phyloP scores from a whole-genome alignment of 2,329 filamentous ascomycete species.

The Ilyonectria mors-panacis region DNA sequence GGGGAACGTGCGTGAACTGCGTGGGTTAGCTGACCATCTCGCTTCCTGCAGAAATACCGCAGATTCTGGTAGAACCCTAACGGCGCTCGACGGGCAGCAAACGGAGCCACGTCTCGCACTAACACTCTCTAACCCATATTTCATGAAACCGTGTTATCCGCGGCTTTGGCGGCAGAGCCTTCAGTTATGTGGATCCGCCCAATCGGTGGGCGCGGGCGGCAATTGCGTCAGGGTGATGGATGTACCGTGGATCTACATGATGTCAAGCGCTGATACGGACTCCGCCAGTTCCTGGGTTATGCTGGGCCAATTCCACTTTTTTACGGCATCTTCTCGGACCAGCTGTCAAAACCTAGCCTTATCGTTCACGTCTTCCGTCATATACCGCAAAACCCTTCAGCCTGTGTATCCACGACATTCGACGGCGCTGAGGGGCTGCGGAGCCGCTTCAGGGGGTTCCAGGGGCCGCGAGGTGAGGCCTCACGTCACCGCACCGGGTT shows the following conservation, averaged over 20 bases:
- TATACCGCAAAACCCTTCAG: not conserved
- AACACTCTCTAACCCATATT: not conserved
- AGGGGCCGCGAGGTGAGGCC: not conserved
- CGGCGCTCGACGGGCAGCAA: not conserved
- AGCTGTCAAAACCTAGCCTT: not conserved
- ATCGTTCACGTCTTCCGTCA: conserved; percentile 1
- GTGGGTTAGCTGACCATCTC: not conserved
- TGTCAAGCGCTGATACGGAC: not conserved
- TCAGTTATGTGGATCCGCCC: not conserved
- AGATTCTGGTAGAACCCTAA: not conserved
- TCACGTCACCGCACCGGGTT: conserved; percentile 5
- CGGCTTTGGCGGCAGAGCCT: not conserved
- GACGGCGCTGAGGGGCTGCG: not conserved
- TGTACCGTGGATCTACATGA: not conserved
- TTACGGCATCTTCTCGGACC: conserved; percentile 16
- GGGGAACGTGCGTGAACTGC: not conserved
- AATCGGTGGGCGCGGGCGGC: conserved; percentile 6
- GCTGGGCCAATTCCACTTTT: conserved; percentile 6
- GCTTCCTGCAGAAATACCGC: not conserved
- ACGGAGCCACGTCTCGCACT: not conserved
- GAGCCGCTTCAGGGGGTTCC: not conserved
- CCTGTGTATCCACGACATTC: not conserved
- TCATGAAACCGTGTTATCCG: conserved; percentile 3
- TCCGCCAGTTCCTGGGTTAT: conserved; percentile 14
- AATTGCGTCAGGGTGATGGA: conserved; percentile 1